phyloP scores from a whole-genome alignment of 768 basidiomycete genomes.

The Tricholoma hemisulphureum region DNA sequence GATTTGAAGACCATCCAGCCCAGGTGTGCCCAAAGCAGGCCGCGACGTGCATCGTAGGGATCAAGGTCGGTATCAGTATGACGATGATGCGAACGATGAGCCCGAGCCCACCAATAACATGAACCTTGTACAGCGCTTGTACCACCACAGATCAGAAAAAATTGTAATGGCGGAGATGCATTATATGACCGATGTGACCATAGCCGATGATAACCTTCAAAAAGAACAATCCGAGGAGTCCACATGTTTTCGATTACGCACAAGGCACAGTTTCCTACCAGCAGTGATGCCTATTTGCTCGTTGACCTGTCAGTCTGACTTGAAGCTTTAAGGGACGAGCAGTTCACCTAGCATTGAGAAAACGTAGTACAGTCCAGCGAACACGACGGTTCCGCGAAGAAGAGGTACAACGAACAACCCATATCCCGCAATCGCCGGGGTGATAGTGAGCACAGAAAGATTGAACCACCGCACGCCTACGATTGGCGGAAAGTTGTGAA shows the following conservation, averaged over 20 bases:
- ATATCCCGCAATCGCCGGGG: constrained; percentile 69
- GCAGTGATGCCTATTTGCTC: constrained; percentile 46
- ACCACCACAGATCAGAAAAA: constrained; percentile 69
- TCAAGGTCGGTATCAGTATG: constrained; percentile 86
- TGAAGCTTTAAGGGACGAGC: constrained; percentile 9
- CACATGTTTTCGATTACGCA: constrained; percentile 26
- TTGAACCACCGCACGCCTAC: constrained; percentile 76
- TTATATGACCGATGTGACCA: constrained; percentile 87
- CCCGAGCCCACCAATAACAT: constrained; percentile 83
- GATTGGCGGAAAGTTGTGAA: constrained; percentile 44
- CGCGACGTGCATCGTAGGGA: constrained; percentile 79
- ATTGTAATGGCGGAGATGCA: constrained; percentile 67
- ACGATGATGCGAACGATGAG: constrained; percentile 81
- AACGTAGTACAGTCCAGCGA: constrained; percentile 70
- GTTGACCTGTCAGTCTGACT: constrained; percentile 10
- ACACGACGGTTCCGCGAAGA: constrained; percentile 54
- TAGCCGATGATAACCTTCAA: constrained; percentile 72
- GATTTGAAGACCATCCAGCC: constrained; percentile 87
- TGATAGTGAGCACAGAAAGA: constrained; percentile 62
- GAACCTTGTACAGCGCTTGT: constrained; percentile 85
- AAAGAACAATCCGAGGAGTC: not conserved
- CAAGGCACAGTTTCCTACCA: constrained; percentile 28
- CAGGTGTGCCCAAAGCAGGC: constrained; percentile 75
- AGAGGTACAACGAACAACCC: constrained; percentile 54
- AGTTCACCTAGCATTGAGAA: constrained; percentile 80